Base-by-base conservation (phyloP, 2,329 filamentous ascomycete genomes). In the Neoscytalidium dimidiatum region DNA sequence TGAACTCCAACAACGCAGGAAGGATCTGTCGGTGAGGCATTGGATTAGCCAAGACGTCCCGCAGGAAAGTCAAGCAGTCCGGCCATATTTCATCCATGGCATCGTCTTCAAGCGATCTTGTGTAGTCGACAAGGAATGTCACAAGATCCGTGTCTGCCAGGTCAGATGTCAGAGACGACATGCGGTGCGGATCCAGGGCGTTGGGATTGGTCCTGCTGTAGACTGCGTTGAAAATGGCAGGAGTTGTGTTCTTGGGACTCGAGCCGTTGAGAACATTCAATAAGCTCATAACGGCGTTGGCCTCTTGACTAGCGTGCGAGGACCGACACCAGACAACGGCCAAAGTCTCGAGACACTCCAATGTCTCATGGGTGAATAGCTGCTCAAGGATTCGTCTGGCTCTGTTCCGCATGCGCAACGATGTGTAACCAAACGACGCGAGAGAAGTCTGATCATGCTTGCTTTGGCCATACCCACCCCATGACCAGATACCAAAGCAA, bases 51-150 rank as follows among this genome's bases (percentile, higher is more conserved):
- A 99, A 83, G 29, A 99, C 86, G 74, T 99, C 96, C 68, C 89
- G 90, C 66, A 98, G 78, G 76, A 99, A 99, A 0, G 90, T 87
- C 72, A 94, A 92, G 75, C 94, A 99, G 74, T 99, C 94, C 44
- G 89, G 85, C 95, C 95, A 99, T 56, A 99, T 97, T 78, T 99
- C 95, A 72, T 99, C 95, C 85, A 97, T 94, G 17, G 95, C 91
- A 80, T 99, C 95, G 72, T 99, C 95, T 73, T 99, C 95, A 13
- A 98, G 83, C 0, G 94, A 95, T 31, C 87, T 87, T 0, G 93
- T 90, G 76, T 99, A 99, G 67, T 95, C 91, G 7, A 97, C 91
- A 49, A 98, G 79, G 75, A 99, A 99, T 8, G 90, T 86, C 8
- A 94, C 92, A 11, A 99, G 82, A 72, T 97, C 94, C 0, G 87